phyloP scores from a whole-genome alignment of 2,329 filamentous ascomycete genomes.

The Zymoseptoria crescenta region DNA sequence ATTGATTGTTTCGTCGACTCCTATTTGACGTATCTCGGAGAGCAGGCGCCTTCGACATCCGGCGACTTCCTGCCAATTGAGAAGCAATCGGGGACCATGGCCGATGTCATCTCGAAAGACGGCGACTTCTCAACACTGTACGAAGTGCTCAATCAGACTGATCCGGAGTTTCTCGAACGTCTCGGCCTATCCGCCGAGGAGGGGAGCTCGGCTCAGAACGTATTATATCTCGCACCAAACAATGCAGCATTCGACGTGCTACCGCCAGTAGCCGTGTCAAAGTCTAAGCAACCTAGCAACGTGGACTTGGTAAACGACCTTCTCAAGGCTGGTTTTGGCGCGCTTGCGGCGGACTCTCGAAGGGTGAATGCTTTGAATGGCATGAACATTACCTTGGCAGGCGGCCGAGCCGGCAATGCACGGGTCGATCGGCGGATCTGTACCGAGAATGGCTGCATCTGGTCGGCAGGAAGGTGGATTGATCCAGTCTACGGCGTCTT shows the following conservation, averaged over 20 bases:
- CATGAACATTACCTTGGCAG: conserved; percentile 4
- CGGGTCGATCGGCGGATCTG: conserved; percentile 9
- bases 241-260: conserved; percentile 10
- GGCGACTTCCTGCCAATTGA: background rate
- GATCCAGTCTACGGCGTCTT: conserved; percentile 6
- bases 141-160: background rate
- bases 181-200: conserved; percentile 1
- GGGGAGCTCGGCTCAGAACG: background rate
- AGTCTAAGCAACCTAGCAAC: conserved; percentile 7
- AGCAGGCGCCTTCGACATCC: background rate
- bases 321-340: conserved; percentile 7
- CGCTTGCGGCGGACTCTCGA: background rate
- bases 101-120: conserved; percentile 1
- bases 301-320: conserved; percentile 3
- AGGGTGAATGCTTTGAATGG: background rate
- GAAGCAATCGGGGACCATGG: conserved; percentile 7
- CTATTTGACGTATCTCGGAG: conserved; percentile 10
- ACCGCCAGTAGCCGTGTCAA: conserved; percentile 1
- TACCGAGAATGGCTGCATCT: conserved; percentile 13
- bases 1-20: conserved; percentile 9
- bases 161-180: conserved; percentile 7
- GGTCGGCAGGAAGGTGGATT: conserved; percentile 9
- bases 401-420: conserved; percentile 6
- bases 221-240: conserved; percentile 10
- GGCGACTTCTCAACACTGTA: conserved; percentile 5